Evolutionary conservation across 805 yeast species (phyloP), one percentile per base, ranked within the genome.

Genomic region (Geotrichum ghanense): DNA sequence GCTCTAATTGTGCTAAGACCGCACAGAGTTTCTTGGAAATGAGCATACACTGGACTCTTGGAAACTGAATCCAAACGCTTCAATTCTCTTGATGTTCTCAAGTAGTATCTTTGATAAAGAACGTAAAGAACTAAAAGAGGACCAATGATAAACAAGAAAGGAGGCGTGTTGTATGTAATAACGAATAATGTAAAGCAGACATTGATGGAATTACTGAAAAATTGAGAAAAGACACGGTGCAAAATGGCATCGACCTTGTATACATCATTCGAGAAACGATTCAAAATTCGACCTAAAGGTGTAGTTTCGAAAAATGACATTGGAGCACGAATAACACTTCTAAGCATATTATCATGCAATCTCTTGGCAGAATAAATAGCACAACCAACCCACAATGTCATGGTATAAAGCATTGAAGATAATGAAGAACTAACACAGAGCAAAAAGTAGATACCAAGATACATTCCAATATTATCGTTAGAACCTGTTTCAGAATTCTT

Each of bases 241-340:
- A 69, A 56, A 81, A 78, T 70, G 60, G 86, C 95, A 67, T 89
- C 97, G 51, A 90, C 78, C 62, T 84, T 84, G 66, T 85, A 85
- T 45, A 89, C 76, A 70, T 89, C 97, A 62, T 79, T 88, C 2
- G 96, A 85, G 62, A 89, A 89, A 62, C 97, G 73, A 69, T 89
- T 89, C 63, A 88, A 69, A 48, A 89, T 77, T 67, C 97, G 76
- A 31, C 97, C 97, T 53, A 88, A 79, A 47, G 97, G 97, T 0
- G 97, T 89, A 1, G 95, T 87, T 65, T 89, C 97, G 60, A 89
- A 89, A 63, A 90, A 89, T 25, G 86, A 75, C 97, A 89, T 90
- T 51, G 97, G 97, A 0, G 96, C 92, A 53, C 89, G 74, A 50
- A 90, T 65, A 12, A 89, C 92, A 46, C 75, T 60, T 31, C 65